Percentiles rank a stretch among this genome's conserved stretches.
Conservation (phyloP, 2,329 filamentous ascomycete genomes). For the Colletotrichum orchidophilum region DNA sequence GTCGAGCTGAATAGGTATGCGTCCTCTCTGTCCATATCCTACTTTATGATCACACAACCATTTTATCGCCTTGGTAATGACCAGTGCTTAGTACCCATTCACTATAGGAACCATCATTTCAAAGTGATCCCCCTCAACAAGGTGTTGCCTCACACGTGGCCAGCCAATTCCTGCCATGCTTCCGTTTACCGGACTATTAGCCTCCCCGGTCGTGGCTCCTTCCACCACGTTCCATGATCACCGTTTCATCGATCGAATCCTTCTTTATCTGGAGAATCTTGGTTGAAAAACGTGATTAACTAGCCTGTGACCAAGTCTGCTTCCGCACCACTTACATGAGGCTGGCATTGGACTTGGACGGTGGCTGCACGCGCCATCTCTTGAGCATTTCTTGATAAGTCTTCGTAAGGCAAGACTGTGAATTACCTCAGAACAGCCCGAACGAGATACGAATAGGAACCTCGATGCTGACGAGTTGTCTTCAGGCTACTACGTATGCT, state of each 20-base stretch:
- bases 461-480: background rate
- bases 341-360: slow-evolving; percentile 2
- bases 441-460: background rate
- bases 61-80: background rate
- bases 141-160: background rate
- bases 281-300: background rate
- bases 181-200: background rate
- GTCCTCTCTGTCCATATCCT: background rate
- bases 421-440: background rate
- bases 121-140: background rate
- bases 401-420: background rate
- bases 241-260: background rate
- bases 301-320: background rate
- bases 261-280: background rate
- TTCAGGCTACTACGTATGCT: background rate
- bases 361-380: background rate
- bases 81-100: background rate
- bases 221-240: background rate
- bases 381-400: slow-evolving; percentile 2
- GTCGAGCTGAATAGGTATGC: background rate
- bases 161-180: background rate
- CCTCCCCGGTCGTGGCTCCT: background rate
- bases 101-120: background rate
- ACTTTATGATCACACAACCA: background rate
- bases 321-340: slow-evolving; percentile 10